phyloP scores from a whole-genome alignment of 352 stramenopile species.

The Thalassiosira mediterranea region DNA sequence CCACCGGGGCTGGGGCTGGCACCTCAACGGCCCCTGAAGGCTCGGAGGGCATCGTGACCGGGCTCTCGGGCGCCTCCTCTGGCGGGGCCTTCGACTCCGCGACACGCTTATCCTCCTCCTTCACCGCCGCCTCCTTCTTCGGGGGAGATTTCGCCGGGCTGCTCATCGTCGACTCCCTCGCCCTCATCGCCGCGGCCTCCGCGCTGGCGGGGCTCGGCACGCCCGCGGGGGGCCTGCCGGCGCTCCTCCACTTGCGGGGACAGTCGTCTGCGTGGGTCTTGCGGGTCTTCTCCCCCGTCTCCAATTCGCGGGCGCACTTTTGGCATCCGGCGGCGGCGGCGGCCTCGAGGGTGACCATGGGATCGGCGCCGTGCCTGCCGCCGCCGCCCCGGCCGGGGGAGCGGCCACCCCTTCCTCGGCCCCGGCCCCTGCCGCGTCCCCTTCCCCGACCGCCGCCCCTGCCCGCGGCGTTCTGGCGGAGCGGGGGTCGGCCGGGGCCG shows the following conservation, averaged over 20 bases:
- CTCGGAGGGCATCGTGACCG: too few relatives aligned
- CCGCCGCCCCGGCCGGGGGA: neutral
- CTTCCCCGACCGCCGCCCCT: neutral
- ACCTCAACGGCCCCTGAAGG: too few relatives aligned
- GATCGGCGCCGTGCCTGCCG: too few relatives aligned
- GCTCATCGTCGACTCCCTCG: neutral
- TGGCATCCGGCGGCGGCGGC: constrained; percentile 20
- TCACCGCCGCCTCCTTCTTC: neutral
- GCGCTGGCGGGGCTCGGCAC: constrained; percentile 1
- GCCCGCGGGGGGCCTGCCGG: constrained; percentile 13
- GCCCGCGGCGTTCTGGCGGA: neutral
- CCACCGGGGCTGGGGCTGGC: too few relatives aligned
- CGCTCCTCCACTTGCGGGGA: constrained; percentile 33
- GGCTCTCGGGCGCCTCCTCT: neutral
- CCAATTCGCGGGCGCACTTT: constrained; percentile 26
- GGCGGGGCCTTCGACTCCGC: constrained; percentile 1
- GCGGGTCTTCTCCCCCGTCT: constrained; percentile 26
- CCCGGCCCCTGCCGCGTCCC: neutral
- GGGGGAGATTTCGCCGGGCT: neutral
- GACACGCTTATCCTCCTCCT: constrained; percentile 2
- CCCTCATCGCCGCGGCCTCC: constrained; percentile 2
- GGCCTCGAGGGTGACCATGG: constrained; percentile 12
- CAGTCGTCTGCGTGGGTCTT: constrained; percentile 29
- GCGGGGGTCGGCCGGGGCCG: neutral
- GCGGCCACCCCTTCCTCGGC: neutral